These are phyloP conservation scores for Diaporthe citri DNA, from an alignment of 2,329 filamentous ascomycete genomes.

Conservation along the genomic window DNA sequence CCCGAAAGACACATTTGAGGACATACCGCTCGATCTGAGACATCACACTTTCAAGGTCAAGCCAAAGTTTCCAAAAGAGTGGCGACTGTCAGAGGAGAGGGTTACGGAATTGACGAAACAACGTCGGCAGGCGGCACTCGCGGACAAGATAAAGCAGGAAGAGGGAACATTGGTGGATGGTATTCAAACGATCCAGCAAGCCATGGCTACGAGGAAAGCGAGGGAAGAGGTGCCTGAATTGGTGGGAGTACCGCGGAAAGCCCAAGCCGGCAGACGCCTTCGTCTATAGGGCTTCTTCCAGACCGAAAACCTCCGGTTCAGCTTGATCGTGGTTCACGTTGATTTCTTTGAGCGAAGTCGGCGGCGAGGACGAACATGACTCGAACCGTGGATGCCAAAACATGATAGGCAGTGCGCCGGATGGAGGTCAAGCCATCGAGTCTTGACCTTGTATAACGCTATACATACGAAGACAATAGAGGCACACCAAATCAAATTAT, in stretches of 20 bases:
- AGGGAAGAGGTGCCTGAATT: constrained; percentile 22
- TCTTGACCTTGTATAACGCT: constrained; percentile 17
- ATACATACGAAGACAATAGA: constrained; percentile 30
- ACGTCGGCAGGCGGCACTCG: constrained; percentile 63
- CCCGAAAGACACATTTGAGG: constrained; percentile 83
- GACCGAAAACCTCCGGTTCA: neutral
- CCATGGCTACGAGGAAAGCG: constrained; percentile 44
- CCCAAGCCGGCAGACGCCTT: neutral
- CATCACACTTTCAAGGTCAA: constrained; percentile 80
- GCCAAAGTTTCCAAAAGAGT: constrained; percentile 82
- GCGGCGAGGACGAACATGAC: neutral
- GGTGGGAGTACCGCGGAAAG: constrained; percentile 17
- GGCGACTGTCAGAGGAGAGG: constrained; percentile 82
- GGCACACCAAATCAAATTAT: neutral
- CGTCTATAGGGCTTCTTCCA: neutral
- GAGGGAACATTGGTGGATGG: constrained; percentile 72
- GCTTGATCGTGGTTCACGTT: neutral
- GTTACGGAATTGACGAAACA: constrained; percentile 73
- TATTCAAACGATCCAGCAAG: constrained; percentile 59
- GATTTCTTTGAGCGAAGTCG: neutral
- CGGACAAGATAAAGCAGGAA: constrained; percentile 67
- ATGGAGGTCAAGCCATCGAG: neutral
- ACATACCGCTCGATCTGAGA: constrained; percentile 89
- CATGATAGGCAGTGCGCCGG: neutral
- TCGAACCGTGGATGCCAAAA: neutral